Base-by-base conservation (phyloP, 2,329 filamentous ascomycete species). In the Xylariales sp. region DNA sequence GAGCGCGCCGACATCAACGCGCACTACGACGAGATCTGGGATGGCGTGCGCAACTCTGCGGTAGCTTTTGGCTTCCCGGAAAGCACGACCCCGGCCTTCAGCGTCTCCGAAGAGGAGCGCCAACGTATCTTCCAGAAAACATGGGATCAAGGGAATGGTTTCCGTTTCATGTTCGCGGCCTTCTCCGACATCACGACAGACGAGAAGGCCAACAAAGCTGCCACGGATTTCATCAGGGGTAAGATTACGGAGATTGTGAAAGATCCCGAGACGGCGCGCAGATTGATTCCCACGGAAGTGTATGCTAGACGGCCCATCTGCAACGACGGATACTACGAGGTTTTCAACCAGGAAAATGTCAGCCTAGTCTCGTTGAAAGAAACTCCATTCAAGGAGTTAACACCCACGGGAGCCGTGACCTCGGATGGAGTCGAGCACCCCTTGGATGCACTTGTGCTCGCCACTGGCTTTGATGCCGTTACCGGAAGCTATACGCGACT, bases 41-140 rank as follows among this genome's bases (percentile, higher is more conserved):
- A 65, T 74, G 38, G 59, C 67, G 1, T 69, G 0, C 78, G 73
- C 19, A 47, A 81, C 44, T 74, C 77, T 0, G 62, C n/a, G 70
- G 9, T 65, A 58, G 11, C 81, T 80, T 49, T 55, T 77, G 1
- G 49, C 62, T 7, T 74, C 73, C 43, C 64, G 73, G 14, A 74
- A 69, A 42, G 60, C 60, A 4, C 9, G 29, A 32, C 9, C 15
- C 29, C 9, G 7, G 7, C 29, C 14, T 32, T 32, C 29, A 32
- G 29, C 29, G 24, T 27, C 24, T 27, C 24, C 8, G 24, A 27
- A 9, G 34, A 28, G n/a, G 34, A 37, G 19, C 34, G 34, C 20
- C 20, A 16, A 18, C 12, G 12, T 11, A 16, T 16, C 4, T 27
- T 27, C 8, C 20, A 37, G n/a, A 16, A 37, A 11, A 4, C n/a